These are phyloP conservation scores for Leishmania tarentolae DNA, from an alignment of 208 protist genomes.

Conservation along the genomic window DNA sequence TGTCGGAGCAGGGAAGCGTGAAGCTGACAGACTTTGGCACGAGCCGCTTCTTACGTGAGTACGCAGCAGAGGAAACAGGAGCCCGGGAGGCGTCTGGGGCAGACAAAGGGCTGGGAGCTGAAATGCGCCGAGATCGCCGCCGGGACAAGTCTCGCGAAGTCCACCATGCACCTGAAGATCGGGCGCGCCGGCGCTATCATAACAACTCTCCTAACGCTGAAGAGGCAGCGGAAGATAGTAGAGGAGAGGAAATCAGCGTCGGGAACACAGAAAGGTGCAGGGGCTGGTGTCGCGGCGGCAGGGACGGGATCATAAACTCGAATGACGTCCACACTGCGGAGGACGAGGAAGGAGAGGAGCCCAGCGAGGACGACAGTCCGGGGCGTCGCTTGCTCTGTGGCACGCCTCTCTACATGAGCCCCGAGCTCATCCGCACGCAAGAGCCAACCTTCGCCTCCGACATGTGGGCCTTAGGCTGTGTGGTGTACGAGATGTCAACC, in stretches of 20 bases:
- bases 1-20: slow-evolving; percentile 74
- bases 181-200: not conserved
- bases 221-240: not conserved
- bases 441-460: slow-evolving; percentile 74
- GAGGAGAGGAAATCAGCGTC: not conserved
- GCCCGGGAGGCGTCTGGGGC: not conserved
- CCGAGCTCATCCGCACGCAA: slow-evolving; percentile 69
- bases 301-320: not conserved
- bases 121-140: not conserved
- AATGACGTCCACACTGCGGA: not conserved
- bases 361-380: not conserved
- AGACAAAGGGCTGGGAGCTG: not conserved
- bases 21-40: slow-evolving; percentile 95
- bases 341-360: not conserved
- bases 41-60: slow-evolving; percentile 41
- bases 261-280: slow-evolving; percentile 2
- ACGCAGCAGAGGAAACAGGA: slow-evolving; percentile 6
- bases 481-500: slow-evolving; percentile 91
- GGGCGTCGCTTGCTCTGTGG: slow-evolving; percentile 50
- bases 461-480: slow-evolving; percentile 89
- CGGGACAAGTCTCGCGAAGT: slow-evolving; percentile 6
- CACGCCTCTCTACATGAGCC: slow-evolving; percentile 88
- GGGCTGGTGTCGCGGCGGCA: not conserved
- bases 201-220: not conserved
- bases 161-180: not conserved